Conservation (phyloP, 768 basidiomycete species). For the Pleurotus citrinopileatus region DNA sequence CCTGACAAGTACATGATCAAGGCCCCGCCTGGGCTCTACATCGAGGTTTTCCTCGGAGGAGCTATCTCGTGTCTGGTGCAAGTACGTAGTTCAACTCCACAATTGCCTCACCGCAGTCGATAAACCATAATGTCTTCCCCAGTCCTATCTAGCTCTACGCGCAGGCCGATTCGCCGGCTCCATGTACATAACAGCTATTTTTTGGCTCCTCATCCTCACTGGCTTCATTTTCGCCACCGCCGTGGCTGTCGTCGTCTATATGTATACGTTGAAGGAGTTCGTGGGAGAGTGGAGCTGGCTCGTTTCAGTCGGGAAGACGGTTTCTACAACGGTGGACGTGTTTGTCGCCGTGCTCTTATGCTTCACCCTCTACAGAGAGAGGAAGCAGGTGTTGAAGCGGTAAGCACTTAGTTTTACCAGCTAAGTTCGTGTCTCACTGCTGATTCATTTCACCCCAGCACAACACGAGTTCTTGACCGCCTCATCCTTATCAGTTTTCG, state of each 20-base stretch:
- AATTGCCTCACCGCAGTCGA: neutral
- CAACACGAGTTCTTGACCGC: slow-evolving; percentile 9
- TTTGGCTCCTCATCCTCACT: slow-evolving; percentile 21
- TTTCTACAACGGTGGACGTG: slow-evolving; percentile 26
- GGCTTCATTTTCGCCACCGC: slow-evolving; percentile 26
- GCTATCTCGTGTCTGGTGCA: slow-evolving; percentile 28
- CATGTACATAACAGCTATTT: slow-evolving; percentile 23
- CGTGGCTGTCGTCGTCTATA: slow-evolving; percentile 21
- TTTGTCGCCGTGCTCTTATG: slow-evolving; percentile 28
- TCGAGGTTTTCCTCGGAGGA: slow-evolving; percentile 24
- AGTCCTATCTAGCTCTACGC: slow-evolving; percentile 27
- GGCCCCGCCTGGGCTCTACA: slow-evolving; percentile 17
- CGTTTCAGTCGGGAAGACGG: slow-evolving; percentile 24
- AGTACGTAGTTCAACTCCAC: slow-evolving; percentile 3
- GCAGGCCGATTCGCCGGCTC: slow-evolving; percentile 24
- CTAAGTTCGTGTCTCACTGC: too few relatives aligned
- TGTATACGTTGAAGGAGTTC: slow-evolving; percentile 13
- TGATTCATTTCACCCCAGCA: neutral
- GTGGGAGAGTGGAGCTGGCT: slow-evolving; percentile 26
- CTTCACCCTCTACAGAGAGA: slow-evolving; percentile 24
- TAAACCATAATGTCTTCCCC: neutral
- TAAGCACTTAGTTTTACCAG: neutral
- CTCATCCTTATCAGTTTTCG: slow-evolving; percentile 13
- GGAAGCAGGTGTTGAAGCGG: slow-evolving; percentile 17
- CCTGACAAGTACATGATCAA: slow-evolving; percentile 19